Conservation (phyloP, 164 flowering plant species). For the Liquidambar formosana region DNA sequence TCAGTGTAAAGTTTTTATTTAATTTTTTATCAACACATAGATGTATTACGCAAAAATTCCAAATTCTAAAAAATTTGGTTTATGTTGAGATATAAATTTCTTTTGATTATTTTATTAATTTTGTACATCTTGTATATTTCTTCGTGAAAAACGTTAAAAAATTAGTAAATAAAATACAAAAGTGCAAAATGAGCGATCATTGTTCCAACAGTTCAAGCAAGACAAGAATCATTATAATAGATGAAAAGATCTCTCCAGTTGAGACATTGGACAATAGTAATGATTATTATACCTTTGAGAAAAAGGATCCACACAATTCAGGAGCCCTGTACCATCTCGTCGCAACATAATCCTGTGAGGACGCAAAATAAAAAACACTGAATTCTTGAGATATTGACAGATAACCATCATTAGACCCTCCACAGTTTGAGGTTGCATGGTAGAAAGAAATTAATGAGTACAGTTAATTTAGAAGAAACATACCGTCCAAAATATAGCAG, state of each 20-base stretch:
- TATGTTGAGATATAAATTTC: too few species aligned
- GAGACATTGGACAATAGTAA: not conserved
- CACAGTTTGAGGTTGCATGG: not conserved
- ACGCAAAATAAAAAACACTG: not conserved
- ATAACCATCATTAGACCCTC: not conserved
- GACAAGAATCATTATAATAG: not conserved
- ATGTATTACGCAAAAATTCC: too few species aligned
- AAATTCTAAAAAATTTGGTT: too few species aligned
- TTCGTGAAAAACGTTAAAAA: not conserved
- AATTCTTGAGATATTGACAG: not conserved
- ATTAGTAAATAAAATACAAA: not conserved
- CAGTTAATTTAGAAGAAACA: slow-evolving; percentile 13
- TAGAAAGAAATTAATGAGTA: not conserved
- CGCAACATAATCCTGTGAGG: slow-evolving; percentile 88
- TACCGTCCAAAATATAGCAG: slow-evolving; percentile 96
- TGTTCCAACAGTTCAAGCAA: not conserved
- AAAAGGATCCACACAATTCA: slow-evolving; percentile 95
- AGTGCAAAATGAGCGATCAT: not conserved
- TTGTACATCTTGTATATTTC: too few species aligned
- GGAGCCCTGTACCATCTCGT: slow-evolving; percentile 99
- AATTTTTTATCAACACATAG: too few species aligned
- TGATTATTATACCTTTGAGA: slow-evolving; percentile 72
- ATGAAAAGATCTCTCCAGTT: not conserved
- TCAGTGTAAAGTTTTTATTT: too few species aligned
- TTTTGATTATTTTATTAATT: too few species aligned